Base-by-base conservation (phyloP, 2,329 filamentous ascomycete species). In the Botrytis aclada region DNA sequence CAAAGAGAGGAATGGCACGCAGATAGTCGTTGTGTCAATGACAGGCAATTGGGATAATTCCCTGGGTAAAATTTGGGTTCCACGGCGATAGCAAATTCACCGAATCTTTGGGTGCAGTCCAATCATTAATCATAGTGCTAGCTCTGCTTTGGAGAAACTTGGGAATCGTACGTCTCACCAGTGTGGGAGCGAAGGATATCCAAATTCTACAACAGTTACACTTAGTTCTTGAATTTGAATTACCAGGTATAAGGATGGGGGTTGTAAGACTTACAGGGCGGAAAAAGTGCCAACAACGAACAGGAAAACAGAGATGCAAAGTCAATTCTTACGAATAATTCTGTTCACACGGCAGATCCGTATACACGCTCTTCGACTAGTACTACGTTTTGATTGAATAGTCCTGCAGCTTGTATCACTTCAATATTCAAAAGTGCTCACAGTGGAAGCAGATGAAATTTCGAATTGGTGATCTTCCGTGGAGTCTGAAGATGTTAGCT, bases 21-120 rank as follows among this genome's bases (percentile, higher is more conserved):
- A 83, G 84, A 78, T 90, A 90, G 76, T 90, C 88, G 78, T 90
- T 91, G 79, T 88, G 85, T 41, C 83, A 86, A 54, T 67, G 64
- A 37, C 64, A 67, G 14, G 64, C 1, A 8, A 67, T 37, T 54
- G 45, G 45, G 43, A 54, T 12, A 6, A 67, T 18, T 34, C 32
- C 64, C 22, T 22, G 5, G 29, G n/a, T 67, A n/a, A 32, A 67
- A 18, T 67, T n/a, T 39, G n/a, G 20, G 7, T 34, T 16, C 64
- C 64, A 67, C 61, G 39, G 61, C 39, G 39, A 64, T 4, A 64
- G 39, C n/a, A 64, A 64, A 25, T 64, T 64, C 37, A 64, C 4
- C 43, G 39, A 64, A 64, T 64, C 61, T 43, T 64, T 45, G 9
- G 61, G 39, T 64, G 61, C 34, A 29, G 25, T 64, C 61, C 61